These are phyloP conservation scores for Monosporozyma aerobia DNA, from an alignment of 805 yeast genomes.

Conservation along the genomic window DNA sequence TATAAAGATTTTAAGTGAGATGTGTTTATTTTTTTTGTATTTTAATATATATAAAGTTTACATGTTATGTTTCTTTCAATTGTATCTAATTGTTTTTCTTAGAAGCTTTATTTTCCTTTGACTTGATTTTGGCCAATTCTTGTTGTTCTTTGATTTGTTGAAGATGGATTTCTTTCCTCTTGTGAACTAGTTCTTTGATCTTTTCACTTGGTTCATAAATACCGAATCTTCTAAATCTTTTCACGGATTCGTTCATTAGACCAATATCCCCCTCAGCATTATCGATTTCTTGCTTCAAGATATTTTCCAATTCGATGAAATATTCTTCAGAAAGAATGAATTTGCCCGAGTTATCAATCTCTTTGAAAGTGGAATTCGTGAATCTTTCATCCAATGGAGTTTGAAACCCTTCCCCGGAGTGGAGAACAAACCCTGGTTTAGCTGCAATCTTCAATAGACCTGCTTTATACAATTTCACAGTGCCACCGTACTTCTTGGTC, in stretches of 20 bases:
- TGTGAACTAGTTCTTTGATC: slow-evolving; percentile 16
- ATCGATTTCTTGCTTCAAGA: slow-evolving; percentile 34
- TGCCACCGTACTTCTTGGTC: slow-evolving; percentile 62
- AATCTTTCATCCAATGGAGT: slow-evolving; percentile 41
- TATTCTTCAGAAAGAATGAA: slow-evolving; percentile 50
- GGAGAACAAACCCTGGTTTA: slow-evolving; percentile 51
- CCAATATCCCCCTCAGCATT: slow-evolving; percentile 32
- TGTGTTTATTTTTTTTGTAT: neutral
- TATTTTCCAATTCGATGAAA: slow-evolving; percentile 41
- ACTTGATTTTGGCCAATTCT: neutral
- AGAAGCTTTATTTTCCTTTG: neutral
- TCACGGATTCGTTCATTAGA: slow-evolving; percentile 35
- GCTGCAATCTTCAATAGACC: slow-evolving; percentile 58
- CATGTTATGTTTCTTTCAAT: no score
- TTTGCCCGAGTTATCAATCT: slow-evolving; percentile 31
- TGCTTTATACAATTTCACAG: slow-evolving; percentile 63
- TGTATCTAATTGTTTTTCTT: neutral
- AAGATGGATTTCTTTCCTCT: slow-evolving; percentile 20
- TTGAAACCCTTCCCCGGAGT: slow-evolving; percentile 77
- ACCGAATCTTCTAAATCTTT: slow-evolving; percentile 60
- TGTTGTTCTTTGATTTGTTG: slow-evolving; percentile 6
- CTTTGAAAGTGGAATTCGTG: slow-evolving; percentile 30
- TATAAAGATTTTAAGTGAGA: neutral
- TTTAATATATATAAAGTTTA: neutral
- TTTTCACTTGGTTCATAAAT: slow-evolving; percentile 41